Percentiles rank a stretch among this genome's conserved stretches.
Evolutionary conservation across 345 rosid species (phyloP).

Genomic region (Acer saccharum): DNA sequence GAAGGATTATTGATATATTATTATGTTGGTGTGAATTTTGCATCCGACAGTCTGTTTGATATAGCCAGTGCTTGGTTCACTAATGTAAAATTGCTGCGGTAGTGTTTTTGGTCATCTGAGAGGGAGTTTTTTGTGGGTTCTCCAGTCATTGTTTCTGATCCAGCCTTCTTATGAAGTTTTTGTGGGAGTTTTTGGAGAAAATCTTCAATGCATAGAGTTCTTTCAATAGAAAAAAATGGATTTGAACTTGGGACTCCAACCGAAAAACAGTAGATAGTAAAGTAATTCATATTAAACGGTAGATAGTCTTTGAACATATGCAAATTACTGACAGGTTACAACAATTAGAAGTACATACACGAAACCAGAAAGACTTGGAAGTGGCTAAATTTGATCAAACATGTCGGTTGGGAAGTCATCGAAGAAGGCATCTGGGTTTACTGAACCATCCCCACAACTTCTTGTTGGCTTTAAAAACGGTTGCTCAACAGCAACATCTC

Average conservation of each 20-base stretch:
- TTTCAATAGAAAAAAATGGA: too few relatives aligned
- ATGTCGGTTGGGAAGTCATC: constrained; percentile 75
- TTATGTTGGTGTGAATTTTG: background rate
- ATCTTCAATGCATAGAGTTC: too few relatives aligned
- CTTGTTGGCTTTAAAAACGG: constrained; percentile 52
- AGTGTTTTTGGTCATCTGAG: background rate
- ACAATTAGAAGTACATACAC: background rate
- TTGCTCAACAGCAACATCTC: constrained; percentile 26
- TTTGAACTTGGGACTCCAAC: too few relatives aligned
- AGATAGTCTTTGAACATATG: too few relatives aligned
- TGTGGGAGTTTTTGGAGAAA: too few relatives aligned
- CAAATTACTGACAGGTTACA: background rate
- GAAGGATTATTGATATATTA: background rate
- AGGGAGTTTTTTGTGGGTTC: background rate
- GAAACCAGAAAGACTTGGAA: constrained; percentile 35
- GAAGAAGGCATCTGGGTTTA: constrained; percentile 51
- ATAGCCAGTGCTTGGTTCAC: background rate
- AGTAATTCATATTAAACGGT: too few relatives aligned
- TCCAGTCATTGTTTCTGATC: background rate
- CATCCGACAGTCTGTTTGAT: background rate
- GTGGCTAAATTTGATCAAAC: constrained; percentile 62
- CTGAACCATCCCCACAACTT: constrained; percentile 31
- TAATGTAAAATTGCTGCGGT: background rate
- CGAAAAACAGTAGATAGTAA: too few relatives aligned
- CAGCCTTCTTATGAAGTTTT: too few relatives aligned